These are phyloP conservation scores for Coemansia sp. DNA, from an alignment of 192 early-diverging fungal species.

Conservation along the genomic window DNA sequence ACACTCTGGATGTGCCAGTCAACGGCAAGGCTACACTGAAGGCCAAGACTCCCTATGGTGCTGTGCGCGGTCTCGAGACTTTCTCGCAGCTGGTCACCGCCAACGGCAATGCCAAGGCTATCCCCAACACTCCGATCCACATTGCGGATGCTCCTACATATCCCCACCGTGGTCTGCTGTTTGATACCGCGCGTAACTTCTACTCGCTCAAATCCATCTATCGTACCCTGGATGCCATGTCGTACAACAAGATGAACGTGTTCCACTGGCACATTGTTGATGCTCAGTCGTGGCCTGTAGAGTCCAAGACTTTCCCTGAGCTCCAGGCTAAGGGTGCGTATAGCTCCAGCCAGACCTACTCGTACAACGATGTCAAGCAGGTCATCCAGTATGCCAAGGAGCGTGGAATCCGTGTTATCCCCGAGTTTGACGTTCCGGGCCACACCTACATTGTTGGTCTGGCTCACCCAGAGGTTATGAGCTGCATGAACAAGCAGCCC, in stretches of 20 bases:
- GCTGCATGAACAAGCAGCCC: constrained; percentile 60
- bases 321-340: constrained; percentile 63
- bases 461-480: constrained; percentile 57
- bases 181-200: constrained; percentile 68
- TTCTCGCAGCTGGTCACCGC: constrained; percentile 63
- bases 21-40: constrained; percentile 51
- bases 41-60: constrained; percentile 63
- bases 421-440: constrained; percentile 86
- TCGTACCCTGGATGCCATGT: constrained; percentile 62
- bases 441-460: constrained; percentile 60
- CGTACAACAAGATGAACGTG: constrained; percentile 75
- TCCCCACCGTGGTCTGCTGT: constrained; percentile 63
- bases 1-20: constrained; percentile 60
- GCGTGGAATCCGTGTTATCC: constrained; percentile 82
- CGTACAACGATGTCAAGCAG: constrained; percentile 60
- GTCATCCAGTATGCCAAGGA: constrained; percentile 69
- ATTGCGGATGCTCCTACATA: constrained; percentile 63
- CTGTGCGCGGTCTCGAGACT: constrained; percentile 67
- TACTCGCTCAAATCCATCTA: constrained; percentile 56
- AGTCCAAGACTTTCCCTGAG: constrained; percentile 59
- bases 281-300: constrained; percentile 66
- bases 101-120: constrained; percentile 47
- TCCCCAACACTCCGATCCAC: constrained; percentile 56
- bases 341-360: constrained; percentile 58
- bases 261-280: constrained; percentile 79